Evolutionary conservation across 768 basidiomycete genomes (phyloP), one percentile per base, ranked within the genome.

Genomic region (Leccinum disarticulatum): DNA sequence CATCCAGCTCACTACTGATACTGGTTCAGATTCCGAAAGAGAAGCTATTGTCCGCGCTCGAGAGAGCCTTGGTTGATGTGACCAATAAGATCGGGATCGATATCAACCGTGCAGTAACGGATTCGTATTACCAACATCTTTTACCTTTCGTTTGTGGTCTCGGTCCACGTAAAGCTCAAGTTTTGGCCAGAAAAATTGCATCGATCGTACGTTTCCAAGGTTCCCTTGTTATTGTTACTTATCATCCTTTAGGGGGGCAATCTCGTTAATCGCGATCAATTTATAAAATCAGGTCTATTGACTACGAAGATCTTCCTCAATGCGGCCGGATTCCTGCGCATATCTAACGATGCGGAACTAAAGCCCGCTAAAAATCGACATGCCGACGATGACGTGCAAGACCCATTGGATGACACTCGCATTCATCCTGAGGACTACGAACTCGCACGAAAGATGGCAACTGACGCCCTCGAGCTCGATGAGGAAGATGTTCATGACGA

Each of bases 351-450:
- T 66, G 73, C 79, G 19, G 86, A 87, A 56, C 67, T 80, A 58
- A 88, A 84, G 66, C 79, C 81, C 48, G 67, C 78, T 33, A 91
- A 91, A 73, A 81, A 82, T 48, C 79, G 82, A 38, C 80, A 82
- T 53, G 74, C 76, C 60, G 85, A 88, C 33, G 84, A 86, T 50
- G 89, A 91, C 49, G 81, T 85, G 57, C 84, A 83, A 36, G 97
- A 99, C 73, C 93, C 95, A 4, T 80, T 99, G 55, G 97, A 99
- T 69, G 87, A 87, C 68, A 98, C 95, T 38, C 91, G 97, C 19
- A 93, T 99, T 55, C 97, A 99, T 69, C 93, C 93, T 6, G 93
- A 96, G 71, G 97, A 99, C 75, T 99, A 98, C 70, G 95, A 98
- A 64, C 81, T 98, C 41, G 96, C 97, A 4, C 87, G 93, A 36